These are phyloP conservation scores for Tuber umbilicatum DNA, from an alignment of 495 filamentous ascomycete genomes.

Conservation along the genomic window DNA sequence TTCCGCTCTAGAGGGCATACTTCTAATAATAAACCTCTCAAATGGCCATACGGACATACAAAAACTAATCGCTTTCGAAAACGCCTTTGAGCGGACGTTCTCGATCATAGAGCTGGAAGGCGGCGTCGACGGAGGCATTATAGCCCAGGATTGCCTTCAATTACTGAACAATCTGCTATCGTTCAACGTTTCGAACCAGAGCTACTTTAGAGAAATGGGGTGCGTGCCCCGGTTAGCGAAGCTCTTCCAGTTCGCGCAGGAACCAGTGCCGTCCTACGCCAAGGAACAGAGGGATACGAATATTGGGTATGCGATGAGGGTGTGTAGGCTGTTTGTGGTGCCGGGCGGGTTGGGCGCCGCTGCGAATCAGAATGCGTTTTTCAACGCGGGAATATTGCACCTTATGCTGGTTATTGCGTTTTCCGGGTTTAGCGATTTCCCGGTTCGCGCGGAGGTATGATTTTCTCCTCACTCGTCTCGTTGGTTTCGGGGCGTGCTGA, in stretches of 20 bases:
- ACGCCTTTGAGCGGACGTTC: conserved; percentile 83
- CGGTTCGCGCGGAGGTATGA: conserved; percentile 71
- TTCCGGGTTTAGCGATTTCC: conserved; percentile 62
- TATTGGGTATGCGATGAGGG: conserved; percentile 78
- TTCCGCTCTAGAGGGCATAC: conserved; percentile 53
- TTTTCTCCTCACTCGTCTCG: neutral
- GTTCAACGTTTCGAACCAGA: conserved; percentile 86
- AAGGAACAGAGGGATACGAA: conserved; percentile 79
- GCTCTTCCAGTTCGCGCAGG: conserved; percentile 58
- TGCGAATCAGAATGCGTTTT: conserved; percentile 79
- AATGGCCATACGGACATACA: conserved; percentile 73
- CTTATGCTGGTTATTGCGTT: conserved; percentile 80
- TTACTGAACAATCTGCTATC: conserved; percentile 84
- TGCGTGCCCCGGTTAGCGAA: conserved; percentile 67
- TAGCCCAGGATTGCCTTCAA: conserved; percentile 90
- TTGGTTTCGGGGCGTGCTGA: conserved; percentile 18
- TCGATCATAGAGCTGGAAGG: conserved; percentile 75
- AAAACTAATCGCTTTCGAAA: conserved; percentile 90
- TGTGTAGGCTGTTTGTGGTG: conserved; percentile 78
- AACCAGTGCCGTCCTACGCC: conserved; percentile 63
- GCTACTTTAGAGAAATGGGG: conserved; percentile 84
- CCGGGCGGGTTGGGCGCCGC: conserved; percentile 70
- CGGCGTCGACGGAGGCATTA: conserved; percentile 72
- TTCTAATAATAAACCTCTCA: conserved; percentile 63
- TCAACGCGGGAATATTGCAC: conserved; percentile 71